Conservation (phyloP, 768 basidiomycete genomes). For the Galerina sulciceps region DNA sequence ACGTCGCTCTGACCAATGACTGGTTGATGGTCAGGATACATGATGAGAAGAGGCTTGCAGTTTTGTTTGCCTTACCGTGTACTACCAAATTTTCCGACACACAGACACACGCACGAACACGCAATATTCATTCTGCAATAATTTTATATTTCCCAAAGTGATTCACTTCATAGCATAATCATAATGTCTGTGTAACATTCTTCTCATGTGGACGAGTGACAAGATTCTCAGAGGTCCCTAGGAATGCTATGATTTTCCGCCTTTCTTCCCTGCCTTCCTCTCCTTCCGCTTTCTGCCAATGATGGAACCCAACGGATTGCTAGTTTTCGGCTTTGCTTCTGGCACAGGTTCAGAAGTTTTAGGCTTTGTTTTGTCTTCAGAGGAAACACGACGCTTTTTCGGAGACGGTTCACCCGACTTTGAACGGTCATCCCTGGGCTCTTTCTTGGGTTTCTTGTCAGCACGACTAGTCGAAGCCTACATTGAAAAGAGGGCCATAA, state of each 20-base stretch:
- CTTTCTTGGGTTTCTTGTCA: constrained; percentile 17
- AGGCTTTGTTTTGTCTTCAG: constrained; percentile 7
- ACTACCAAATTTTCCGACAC: too few species aligned
- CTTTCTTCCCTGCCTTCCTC: constrained; percentile 48
- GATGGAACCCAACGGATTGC: constrained; percentile 60
- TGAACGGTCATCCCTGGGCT: constrained; percentile 10
- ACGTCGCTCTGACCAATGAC: too few species aligned
- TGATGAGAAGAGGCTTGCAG: too few species aligned
- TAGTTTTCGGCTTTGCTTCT: constrained; percentile 12
- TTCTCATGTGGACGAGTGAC: too few species aligned
- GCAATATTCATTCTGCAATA: too few species aligned
- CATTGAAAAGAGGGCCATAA: not conserved
- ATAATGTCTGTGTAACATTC: too few species aligned
- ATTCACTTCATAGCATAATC: too few species aligned
- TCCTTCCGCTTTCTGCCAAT: constrained; percentile 85
- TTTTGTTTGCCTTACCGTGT: too few species aligned
- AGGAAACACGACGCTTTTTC: constrained; percentile 20
- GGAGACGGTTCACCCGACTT: constrained; percentile 17
- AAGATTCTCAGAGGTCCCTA: too few species aligned
- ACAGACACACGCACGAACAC: too few species aligned
- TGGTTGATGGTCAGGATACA: too few species aligned
- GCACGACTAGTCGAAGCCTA: not conserved
- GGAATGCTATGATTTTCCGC: constrained; percentile 19
- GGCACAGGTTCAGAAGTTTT: constrained; percentile 7
- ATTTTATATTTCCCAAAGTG: too few species aligned